phyloP scores from a whole-genome alignment of 768 basidiomycete species.

The Mycena floridula region DNA sequence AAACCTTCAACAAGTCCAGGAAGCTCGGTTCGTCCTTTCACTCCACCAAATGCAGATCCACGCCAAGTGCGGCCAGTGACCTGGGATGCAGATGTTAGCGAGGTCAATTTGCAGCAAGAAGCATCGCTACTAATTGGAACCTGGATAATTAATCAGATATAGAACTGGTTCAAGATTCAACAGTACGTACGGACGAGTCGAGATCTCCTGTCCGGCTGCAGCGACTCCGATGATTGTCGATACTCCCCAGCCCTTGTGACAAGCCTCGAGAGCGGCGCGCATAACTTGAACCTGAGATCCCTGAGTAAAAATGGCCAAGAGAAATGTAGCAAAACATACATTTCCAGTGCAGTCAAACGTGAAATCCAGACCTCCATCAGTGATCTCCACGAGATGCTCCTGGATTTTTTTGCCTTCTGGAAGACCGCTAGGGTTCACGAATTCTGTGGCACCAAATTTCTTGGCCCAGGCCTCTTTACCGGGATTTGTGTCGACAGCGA shows the following conservation, averaged over 20 bases:
- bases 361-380: conserved; percentile 95
- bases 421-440: conserved; percentile 75
- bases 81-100: conserved; percentile 32
- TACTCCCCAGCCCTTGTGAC: conserved; percentile 99
- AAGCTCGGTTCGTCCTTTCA: conserved; percentile 94
- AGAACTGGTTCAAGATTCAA: not conserved
- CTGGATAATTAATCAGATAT: conserved; percentile 29
- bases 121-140: conserved; percentile 44
- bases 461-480: conserved; percentile 81
- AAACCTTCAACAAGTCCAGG: conserved; percentile 89
- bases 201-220: conserved; percentile 92
- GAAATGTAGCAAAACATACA: no score
- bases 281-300: conserved; percentile 76
- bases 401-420: conserved; percentile 81
- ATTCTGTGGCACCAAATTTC: conserved; percentile 94
- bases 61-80: conserved; percentile 93
- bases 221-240: conserved; percentile 96
- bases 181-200: conserved; percentile 70
- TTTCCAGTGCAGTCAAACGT: conserved; percentile 98
- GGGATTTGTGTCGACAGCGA: conserved; percentile 89
- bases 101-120: not conserved
- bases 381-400: conserved; percentile 84
- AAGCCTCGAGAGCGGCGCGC: conserved; percentile 95
- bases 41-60: conserved; percentile 93
- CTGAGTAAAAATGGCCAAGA: conserved; percentile 26